phyloP scores from a whole-genome alignment of 345 rosid genomes.

The Citrus sp. region DNA sequence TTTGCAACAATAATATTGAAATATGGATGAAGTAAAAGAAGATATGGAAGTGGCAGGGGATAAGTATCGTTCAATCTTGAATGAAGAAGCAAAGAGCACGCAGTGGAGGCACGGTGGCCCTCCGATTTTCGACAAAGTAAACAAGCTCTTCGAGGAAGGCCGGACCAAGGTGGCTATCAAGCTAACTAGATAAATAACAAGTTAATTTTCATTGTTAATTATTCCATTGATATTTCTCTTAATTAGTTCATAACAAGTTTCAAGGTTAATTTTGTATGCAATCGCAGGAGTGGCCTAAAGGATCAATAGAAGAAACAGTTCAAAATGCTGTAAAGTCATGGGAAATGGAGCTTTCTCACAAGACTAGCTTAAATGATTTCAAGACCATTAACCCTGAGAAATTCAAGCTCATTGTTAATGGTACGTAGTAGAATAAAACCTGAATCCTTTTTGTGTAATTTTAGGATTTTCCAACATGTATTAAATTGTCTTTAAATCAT shows the following conservation, averaged over 20 bases:
- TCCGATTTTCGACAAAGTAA: constrained; percentile 48
- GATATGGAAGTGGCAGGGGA: constrained; percentile 22
- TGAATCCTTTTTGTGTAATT: background rate
- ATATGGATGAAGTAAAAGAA: background rate
- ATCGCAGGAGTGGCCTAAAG: constrained; percentile 68
- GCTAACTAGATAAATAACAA: no score
- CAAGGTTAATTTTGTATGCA: background rate
- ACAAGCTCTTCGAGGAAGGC: constrained; percentile 67
- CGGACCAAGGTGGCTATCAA: constrained; percentile 43
- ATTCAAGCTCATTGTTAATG: constrained; percentile 72
- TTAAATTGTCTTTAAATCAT: no score
- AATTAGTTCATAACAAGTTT: background rate
- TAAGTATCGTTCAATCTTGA: constrained; percentile 54
- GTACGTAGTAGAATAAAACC: constrained; percentile 18
- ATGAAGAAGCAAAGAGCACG: constrained; percentile 34
- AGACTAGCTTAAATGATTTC: constrained; percentile 60
- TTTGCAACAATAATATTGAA: background rate
- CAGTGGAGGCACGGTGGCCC: constrained; percentile 65
- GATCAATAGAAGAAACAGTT: constrained; percentile 69
- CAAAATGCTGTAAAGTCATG: constrained; percentile 78
- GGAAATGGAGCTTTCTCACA: constrained; percentile 88
- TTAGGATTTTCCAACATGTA: no score
- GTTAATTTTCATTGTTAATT: background rate
- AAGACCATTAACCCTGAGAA: constrained; percentile 64
- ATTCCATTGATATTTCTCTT: background rate